Evolutionary conservation across 2,329 filamentous ascomycete genomes (phyloP).

Genomic region (Diaporthe aspalathi): DNA sequence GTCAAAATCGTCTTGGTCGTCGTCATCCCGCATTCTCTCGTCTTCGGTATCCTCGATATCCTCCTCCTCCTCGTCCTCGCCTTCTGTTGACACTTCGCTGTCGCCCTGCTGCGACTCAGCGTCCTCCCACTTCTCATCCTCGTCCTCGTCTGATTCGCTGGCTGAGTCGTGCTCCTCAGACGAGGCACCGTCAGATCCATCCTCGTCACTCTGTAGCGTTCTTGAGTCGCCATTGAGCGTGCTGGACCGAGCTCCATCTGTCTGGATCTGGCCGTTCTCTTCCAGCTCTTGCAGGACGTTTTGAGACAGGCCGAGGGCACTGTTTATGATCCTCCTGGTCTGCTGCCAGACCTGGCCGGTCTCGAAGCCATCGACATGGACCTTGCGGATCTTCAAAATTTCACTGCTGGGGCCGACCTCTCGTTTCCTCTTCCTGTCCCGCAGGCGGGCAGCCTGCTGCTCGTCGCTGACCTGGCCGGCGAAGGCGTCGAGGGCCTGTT

Average conservation of each 20-base stretch:
- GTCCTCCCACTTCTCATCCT: constrained; percentile 50
- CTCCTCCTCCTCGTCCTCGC: constrained; percentile 47
- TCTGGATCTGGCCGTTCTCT: constrained; percentile 47
- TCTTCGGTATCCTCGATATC: constrained; percentile 48
- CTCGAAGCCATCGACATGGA: constrained; percentile 89
- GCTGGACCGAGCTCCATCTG: background rate
- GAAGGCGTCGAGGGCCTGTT: constrained; percentile 81
- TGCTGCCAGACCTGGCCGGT: constrained; percentile 95
- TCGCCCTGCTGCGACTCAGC: constrained; percentile 46
- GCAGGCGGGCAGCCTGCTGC: constrained; percentile 72
- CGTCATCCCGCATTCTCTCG: constrained; percentile 46
- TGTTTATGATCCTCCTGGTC: constrained; percentile 80
- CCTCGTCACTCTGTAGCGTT: constrained; percentile 48
- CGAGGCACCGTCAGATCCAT: constrained; percentile 52
- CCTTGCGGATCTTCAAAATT: constrained; percentile 80
- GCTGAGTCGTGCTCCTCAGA: constrained; percentile 36
- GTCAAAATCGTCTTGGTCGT: constrained; percentile 56
- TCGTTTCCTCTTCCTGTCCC: constrained; percentile 83
- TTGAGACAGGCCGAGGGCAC: constrained; percentile 62
- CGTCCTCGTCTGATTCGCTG: constrained; percentile 51
- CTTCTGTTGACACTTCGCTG: constrained; percentile 43
- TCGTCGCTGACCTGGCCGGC: constrained; percentile 79
- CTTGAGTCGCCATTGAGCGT: constrained; percentile 45
- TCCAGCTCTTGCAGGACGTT: constrained; percentile 61
- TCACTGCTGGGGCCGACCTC: constrained; percentile 58